phyloP scores from a whole-genome alignment of 179 eudicot genomes.

The Amaranthus tricolor region DNA sequence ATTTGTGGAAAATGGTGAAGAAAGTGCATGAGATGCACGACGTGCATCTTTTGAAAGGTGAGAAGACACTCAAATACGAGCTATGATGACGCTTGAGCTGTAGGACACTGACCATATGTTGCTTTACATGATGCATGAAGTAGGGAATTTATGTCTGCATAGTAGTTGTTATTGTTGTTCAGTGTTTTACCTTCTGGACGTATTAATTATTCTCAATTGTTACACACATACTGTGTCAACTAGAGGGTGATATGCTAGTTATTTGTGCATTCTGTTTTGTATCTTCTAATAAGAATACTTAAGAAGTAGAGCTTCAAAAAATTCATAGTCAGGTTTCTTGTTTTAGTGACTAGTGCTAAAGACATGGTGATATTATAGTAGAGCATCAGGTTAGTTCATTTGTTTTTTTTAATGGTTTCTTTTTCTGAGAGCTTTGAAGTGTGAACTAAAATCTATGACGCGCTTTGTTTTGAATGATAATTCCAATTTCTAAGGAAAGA shows the following conservation, averaged over 20 bases:
- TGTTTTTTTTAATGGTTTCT: background rate
- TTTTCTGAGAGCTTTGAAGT: background rate
- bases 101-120: background rate
- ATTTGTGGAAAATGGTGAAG: background rate
- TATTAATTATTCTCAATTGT: background rate
- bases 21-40: background rate
- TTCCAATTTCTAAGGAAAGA: background rate
- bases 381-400: background rate
- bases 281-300: background rate
- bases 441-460: background rate
- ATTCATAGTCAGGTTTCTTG: background rate
- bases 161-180: background rate
- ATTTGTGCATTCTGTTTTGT: background rate
- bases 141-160: background rate
- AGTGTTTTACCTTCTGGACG: background rate
- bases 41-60: background rate
- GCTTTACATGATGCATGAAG: background rate
- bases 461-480: background rate
- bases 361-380: background rate
- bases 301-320: conserved; percentile 1
- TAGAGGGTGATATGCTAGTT: background rate
- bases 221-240: background rate
- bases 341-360: background rate
- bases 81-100: background rate
- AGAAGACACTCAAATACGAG: background rate